Percentiles rank a stretch among this genome's conserved stretches.
These are phyloP conservation scores for Blastocystis sp. DNA, from an alignment of 352 stramenopile genomes.

Conservation along the genomic window DNA sequence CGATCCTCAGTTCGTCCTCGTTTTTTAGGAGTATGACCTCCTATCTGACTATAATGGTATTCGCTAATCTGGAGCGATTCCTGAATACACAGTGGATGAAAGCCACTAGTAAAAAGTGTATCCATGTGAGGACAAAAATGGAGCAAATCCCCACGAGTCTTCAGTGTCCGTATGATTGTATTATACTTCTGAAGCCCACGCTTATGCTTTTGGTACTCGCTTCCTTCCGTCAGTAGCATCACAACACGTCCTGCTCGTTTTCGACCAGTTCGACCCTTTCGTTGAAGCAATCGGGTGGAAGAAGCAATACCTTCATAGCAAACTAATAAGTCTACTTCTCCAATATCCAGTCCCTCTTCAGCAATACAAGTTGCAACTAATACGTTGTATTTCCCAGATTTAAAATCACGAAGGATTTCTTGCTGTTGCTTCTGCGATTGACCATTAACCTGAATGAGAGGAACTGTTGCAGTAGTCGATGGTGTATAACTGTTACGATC, in stretches of 20 bases:
- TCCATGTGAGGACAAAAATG: background rate
- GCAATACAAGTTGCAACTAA: slow-evolving; percentile 88
- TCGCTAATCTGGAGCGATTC: slow-evolving; percentile 25
- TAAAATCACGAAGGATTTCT: slow-evolving; percentile 83
- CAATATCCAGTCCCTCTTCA: slow-evolving; percentile 89
- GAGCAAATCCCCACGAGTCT: background rate
- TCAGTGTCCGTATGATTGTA: background rate
- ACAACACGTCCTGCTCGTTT: slow-evolving; percentile 84
- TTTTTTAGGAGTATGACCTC: slow-evolving; percentile 39
- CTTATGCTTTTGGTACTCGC: slow-evolving; percentile 76
- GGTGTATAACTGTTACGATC: background rate
- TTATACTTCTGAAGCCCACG: slow-evolving; percentile 57
- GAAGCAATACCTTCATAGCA: slow-evolving; percentile 85
- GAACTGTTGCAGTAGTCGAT: background rate
- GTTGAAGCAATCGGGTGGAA: slow-evolving; percentile 84
- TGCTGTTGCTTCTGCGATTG: slow-evolving; percentile 90
- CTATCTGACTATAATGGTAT: slow-evolving; percentile 49
- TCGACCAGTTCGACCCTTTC: slow-evolving; percentile 88
- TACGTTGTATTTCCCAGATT: slow-evolving; percentile 79
- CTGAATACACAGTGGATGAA: background rate
- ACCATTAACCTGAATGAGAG: slow-evolving; percentile 68
- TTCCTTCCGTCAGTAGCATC: slow-evolving; percentile 79
- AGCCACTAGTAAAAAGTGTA: background rate
- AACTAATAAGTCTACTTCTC: slow-evolving; percentile 86
- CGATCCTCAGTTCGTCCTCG: background rate